phyloP scores from a whole-genome alignment of 1,284 basidiomycete genomes.

The Sporisorium iseilematis-ciliati region DNA sequence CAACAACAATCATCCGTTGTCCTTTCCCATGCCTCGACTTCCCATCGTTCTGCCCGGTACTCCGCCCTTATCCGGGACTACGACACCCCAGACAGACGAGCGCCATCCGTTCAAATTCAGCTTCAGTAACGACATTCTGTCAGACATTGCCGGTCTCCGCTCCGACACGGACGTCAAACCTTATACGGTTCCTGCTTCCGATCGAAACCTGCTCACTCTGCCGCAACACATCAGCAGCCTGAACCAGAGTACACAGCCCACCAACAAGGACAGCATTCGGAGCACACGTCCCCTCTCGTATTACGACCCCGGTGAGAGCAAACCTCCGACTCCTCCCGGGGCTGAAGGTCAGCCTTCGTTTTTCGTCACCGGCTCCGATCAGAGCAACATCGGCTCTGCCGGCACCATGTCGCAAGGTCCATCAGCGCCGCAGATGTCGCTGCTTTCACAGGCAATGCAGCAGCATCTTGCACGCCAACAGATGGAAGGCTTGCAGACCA shows the following conservation, averaged over 20 bases:
- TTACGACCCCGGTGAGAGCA: conserved; percentile 42
- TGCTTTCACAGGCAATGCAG: conserved; percentile 55
- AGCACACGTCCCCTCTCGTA: conserved; percentile 27
- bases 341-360: conserved; percentile 11
- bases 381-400: conserved; percentile 11
- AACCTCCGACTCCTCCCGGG: conserved; percentile 36
- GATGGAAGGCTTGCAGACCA: conserved; percentile 16
- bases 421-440: conserved; percentile 42
- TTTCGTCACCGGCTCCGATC: conserved; percentile 18
- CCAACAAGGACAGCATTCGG: not conserved
- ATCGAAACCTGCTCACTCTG: not conserved
- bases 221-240: not conserved
- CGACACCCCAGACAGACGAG: conserved; percentile 33
- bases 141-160: not conserved
- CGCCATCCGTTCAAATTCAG: not conserved
- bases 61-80: conserved; percentile 27
- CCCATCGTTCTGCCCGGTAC: conserved; percentile 21
- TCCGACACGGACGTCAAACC: not conserved
- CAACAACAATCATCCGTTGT: not conserved
- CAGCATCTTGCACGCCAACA: conserved; percentile 52
- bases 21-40: conserved; percentile 3
- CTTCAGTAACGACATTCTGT: not conserved
- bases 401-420: conserved; percentile 43
- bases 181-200: not conserved
- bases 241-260: not conserved